phyloP scores from a whole-genome alignment of 1,139 yeast species.

The Yamadazyma membranifaciens region DNA sequence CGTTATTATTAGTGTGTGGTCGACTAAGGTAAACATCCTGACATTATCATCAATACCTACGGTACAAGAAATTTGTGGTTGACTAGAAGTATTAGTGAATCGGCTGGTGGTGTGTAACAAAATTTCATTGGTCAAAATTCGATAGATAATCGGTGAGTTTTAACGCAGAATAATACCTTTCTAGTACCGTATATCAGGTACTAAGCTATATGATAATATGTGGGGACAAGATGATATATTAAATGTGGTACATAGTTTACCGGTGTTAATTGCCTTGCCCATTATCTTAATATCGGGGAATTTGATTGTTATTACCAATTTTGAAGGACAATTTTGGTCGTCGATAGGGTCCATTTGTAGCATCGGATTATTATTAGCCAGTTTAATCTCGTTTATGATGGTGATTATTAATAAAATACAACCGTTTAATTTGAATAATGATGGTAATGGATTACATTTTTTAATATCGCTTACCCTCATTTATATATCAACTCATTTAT shows the following conservation, averaged over 20 bases:
- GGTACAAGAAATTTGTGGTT: too few relatives aligned
- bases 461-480: slow-evolving; percentile 3
- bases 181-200: too few relatives aligned
- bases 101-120: too few relatives aligned
- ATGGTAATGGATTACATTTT: slow-evolving; percentile 5
- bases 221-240: slow-evolving; percentile 5
- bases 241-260: slow-evolving; percentile 5
- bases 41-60: background rate
- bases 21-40: too few relatives aligned
- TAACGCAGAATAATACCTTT: too few relatives aligned
- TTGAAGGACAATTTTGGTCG: background rate
- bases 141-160: too few relatives aligned
- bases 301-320: background rate
- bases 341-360: background rate
- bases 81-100: too few relatives aligned
- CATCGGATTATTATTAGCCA: background rate
- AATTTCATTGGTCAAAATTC: too few relatives aligned
- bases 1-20: too few relatives aligned
- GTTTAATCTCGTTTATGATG: slow-evolving; percentile 3
- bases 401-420: slow-evolving; percentile 6
- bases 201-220: background rate
- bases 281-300: slow-evolving; percentile 2
- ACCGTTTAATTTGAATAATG: slow-evolving; percentile 4
- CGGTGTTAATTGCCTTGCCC: slow-evolving; percentile 5
- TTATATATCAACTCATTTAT: slow-evolving; percentile 18